Conservation (phyloP, 1,139 yeast genomes). For the Geotrichum restrictum region DNA sequence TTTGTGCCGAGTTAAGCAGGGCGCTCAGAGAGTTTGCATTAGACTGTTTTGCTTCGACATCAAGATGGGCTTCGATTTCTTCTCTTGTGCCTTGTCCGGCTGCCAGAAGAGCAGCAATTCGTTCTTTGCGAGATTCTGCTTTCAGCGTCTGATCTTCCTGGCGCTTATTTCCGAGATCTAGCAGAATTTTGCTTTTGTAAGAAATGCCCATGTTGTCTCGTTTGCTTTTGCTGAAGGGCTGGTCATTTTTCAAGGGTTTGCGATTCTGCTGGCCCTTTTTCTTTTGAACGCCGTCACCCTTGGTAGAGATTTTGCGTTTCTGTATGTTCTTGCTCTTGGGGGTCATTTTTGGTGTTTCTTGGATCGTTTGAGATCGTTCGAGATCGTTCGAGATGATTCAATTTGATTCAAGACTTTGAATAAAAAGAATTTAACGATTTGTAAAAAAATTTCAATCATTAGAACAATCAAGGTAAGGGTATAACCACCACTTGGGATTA, state of each 20-base stretch:
- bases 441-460: background rate
- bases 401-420: background rate
- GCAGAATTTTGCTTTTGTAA: constrained; percentile 76
- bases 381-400: background rate
- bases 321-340: constrained; percentile 7
- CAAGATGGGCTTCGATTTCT: constrained; percentile 42
- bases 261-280: constrained; percentile 8
- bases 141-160: constrained; percentile 39
- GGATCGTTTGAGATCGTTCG: background rate
- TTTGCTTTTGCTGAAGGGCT: constrained; percentile 10
- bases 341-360: no score
- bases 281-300: constrained; percentile 15
- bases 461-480: background rate
- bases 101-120: constrained; percentile 20
- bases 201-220: constrained; percentile 34
- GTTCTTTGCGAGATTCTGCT: constrained; percentile 19
- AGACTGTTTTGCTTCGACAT: constrained; percentile 25
- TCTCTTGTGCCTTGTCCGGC: constrained; percentile 46
- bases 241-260: constrained; percentile 10
- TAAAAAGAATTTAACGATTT: no score
- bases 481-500: background rate
- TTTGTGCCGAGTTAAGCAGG: constrained; percentile 80
- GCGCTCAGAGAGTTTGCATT: constrained; percentile 67
- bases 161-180: constrained; percentile 73
- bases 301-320: constrained; percentile 1